Evolutionary conservation across 495 filamentous ascomycete genomes (phyloP).

Genomic region (Penicillium silybi): DNA sequence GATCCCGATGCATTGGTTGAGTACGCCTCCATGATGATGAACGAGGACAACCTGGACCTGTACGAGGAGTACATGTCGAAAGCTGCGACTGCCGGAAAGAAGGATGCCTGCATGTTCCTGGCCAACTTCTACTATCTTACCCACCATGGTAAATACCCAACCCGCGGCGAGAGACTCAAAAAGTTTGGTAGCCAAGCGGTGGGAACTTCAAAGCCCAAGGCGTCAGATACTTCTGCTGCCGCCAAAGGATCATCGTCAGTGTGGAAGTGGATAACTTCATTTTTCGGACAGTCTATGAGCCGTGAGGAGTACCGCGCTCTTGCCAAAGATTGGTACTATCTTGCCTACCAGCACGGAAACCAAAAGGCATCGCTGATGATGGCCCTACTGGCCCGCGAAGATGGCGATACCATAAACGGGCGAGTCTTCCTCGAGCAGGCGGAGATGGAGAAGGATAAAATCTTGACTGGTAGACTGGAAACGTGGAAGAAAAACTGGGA

Average conservation of each 20-base stretch:
- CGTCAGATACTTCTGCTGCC: background rate
- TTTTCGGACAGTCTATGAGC: conserved; percentile 6
- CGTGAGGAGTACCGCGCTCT: conserved; percentile 22
- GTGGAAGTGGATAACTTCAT: background rate
- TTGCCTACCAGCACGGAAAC: conserved; percentile 10
- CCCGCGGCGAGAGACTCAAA: conserved; percentile 15
- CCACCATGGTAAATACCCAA: conserved; percentile 21
- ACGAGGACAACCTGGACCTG: conserved; percentile 14
- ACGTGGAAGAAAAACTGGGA: conserved; percentile 21
- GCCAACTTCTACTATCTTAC: conserved; percentile 40
- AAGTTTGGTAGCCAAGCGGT: background rate
- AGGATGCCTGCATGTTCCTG: conserved; percentile 28
- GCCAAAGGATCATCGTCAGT: background rate
- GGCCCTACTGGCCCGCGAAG: conserved; percentile 22
- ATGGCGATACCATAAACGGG: conserved; percentile 6
- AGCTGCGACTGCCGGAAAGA: conserved; percentile 27
- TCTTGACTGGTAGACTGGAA: background rate
- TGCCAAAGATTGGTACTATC: conserved; percentile 33
- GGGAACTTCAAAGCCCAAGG: background rate
- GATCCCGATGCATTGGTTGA: conserved; percentile 27
- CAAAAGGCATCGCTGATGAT: conserved; percentile 15
- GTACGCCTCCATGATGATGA: conserved; percentile 24
- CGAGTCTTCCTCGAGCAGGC: background rate
- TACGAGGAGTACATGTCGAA: conserved; percentile 39
- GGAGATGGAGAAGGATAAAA: background rate